phyloP scores from a whole-genome alignment of 805 yeast genomes.

The Cyberlindnera meyerae region DNA sequence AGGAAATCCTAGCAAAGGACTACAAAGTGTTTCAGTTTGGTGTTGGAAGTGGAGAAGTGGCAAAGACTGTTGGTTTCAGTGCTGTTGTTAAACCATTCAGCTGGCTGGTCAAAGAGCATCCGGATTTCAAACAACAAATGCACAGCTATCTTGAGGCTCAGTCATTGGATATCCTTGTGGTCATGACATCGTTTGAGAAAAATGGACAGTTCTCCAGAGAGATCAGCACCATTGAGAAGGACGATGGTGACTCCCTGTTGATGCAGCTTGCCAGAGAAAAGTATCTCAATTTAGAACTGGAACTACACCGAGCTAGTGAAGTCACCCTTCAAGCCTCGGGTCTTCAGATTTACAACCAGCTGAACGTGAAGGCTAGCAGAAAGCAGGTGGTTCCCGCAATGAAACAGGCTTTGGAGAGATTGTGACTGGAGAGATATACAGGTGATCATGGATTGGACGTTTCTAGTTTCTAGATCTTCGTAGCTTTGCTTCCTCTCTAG shows the following conservation, averaged over 20 bases:
- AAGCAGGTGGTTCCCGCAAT: conserved; percentile 77
- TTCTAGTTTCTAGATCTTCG: no score
- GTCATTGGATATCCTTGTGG: conserved; percentile 10
- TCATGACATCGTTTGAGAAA: conserved; percentile 14
- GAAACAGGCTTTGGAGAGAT: conserved; percentile 23
- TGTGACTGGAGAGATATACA: no score
- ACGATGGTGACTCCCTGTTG: conserved; percentile 15
- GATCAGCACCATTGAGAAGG: conserved; percentile 9
- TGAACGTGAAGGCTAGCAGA: conserved; percentile 62
- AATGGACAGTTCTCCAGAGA: conserved; percentile 11
- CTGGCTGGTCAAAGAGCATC: conserved; percentile 30
- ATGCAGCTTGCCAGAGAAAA: conserved; percentile 15
- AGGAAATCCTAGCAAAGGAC: conserved; percentile 73
- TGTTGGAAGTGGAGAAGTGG: conserved; percentile 26
- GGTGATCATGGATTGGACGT: no score
- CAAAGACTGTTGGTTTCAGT: conserved; percentile 60
- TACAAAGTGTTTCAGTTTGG: conserved; percentile 62
- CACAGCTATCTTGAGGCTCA: conserved; percentile 1
- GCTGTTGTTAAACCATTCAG: conserved; percentile 62
- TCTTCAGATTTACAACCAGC: conserved; percentile 36
- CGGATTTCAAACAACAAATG: conserved; percentile 25
- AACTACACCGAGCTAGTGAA: conserved; percentile 8
- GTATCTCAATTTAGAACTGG: conserved; percentile 12
- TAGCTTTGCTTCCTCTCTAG: no score
- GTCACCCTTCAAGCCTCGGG: background rate